A percentile compares a stretch with the other conserved stretches of the same genome.
These are phyloP conservation scores for Phytophthora idaei DNA, from an alignment of 352 stramenopile species.

Conservation along the genomic window DNA sequence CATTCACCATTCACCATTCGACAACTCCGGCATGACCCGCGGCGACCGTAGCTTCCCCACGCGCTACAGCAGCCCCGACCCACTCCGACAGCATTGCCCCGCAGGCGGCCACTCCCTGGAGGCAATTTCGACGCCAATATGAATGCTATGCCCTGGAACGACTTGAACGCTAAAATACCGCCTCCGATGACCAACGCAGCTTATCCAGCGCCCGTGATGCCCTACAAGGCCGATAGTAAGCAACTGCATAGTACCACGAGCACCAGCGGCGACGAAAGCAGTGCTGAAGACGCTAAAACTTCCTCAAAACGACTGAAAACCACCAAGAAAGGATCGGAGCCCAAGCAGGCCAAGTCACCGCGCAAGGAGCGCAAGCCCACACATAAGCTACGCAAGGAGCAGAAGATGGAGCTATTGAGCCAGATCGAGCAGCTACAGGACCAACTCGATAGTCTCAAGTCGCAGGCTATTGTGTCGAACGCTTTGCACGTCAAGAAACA, in stretches of 20 bases:
- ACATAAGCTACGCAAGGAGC: conserved; percentile 33
- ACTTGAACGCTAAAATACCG: background rate
- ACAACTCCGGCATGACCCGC: conserved; percentile 11
- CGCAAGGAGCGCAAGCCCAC: conserved; percentile 38
- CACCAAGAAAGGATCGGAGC: conserved; percentile 1
- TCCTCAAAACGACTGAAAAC: conserved; percentile 13
- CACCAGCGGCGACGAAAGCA: conserved; percentile 34
- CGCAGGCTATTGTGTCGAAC: conserved; percentile 39
- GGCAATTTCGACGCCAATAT: conserved; percentile 14
- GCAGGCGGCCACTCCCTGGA: conserved; percentile 22
- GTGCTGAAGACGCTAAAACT: conserved; percentile 17
- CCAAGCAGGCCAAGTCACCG: conserved; percentile 10
- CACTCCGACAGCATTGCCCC: conserved; percentile 2
- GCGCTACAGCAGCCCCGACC: conserved; percentile 20
- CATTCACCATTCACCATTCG: conserved; percentile 22
- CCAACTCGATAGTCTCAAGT: conserved; percentile 41
- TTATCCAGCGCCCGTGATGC: too few species aligned
- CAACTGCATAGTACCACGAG: conserved; percentile 16
- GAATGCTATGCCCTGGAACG: background rate
- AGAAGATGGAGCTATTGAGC: conserved; percentile 35
- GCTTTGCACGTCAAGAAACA: conserved; percentile 41
- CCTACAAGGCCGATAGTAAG: background rate
- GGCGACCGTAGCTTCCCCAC: conserved; percentile 28
- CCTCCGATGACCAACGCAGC: background rate
- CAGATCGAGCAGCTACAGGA: conserved; percentile 30